Conservation (phyloP, 2,329 filamentous ascomycete species). For the Fusarium heterosporum region DNA sequence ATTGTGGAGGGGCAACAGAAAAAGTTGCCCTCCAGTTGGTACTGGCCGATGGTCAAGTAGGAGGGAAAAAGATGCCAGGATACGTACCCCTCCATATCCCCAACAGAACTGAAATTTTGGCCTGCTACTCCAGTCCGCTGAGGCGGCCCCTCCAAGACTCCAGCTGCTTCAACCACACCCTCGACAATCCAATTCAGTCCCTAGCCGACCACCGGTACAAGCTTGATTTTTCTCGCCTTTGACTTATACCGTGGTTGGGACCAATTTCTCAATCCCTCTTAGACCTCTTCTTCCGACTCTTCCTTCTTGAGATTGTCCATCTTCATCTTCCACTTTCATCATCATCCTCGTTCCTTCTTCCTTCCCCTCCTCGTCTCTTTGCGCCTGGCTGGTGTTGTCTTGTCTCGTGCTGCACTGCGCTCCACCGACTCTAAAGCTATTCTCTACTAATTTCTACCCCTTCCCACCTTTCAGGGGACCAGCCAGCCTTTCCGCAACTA, state of each 20-base stretch:
- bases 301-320: slow-evolving; percentile 47
- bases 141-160: slow-evolving; percentile 45
- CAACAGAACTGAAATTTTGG: slow-evolving; percentile 58
- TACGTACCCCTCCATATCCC: slow-evolving; percentile 53
- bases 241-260: slow-evolving; percentile 49
- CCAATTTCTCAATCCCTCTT: slow-evolving; percentile 43
- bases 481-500: slow-evolving; percentile 46
- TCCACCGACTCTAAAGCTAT: slow-evolving; percentile 45
- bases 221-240: slow-evolving; percentile 45
- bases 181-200: slow-evolving; percentile 31
- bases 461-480: slow-evolving; percentile 45
- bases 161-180: slow-evolving; percentile 43
- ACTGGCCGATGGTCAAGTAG: slow-evolving; percentile 1
- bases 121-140: slow-evolving; percentile 46
- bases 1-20: slow-evolving; percentile 40
- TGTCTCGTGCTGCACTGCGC: slow-evolving; percentile 43
- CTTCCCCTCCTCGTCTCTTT: slow-evolving; percentile 22
- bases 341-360: slow-evolving; percentile 35
- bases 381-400: slow-evolving; percentile 48
- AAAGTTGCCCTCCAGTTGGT: slow-evolving; percentile 35
- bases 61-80: slow-evolving; percentile 39
- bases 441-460: slow-evolving; percentile 47
- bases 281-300: slow-evolving; percentile 43
- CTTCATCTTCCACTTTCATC: slow-evolving; percentile 43
- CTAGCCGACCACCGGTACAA: slow-evolving; percentile 39